Percentiles rank a stretch among this genome's conserved stretches.
Evolutionary conservation across 208 protist species (phyloP).

Genomic region (Novymonas esmeraldas): DNA sequence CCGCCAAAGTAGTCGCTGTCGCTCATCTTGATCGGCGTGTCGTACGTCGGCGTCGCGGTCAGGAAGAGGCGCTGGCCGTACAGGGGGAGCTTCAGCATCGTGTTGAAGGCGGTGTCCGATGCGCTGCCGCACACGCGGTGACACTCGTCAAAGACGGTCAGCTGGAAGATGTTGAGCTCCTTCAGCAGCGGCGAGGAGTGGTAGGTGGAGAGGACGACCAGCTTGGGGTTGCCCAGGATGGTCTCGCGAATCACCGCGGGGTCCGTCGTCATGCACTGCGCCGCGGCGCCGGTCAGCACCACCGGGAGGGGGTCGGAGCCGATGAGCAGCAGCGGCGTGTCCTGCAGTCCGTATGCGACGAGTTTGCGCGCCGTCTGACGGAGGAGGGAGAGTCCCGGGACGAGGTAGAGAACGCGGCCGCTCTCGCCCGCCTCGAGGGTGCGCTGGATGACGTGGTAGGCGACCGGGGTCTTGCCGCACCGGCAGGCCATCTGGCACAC

Average conservation of each 20-base stretch:
- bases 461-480: constrained; percentile 82
- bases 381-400: constrained; percentile 70
- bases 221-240: constrained; percentile 30
- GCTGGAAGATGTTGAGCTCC: constrained; percentile 41
- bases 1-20: constrained; percentile 67
- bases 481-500: constrained; percentile 86
- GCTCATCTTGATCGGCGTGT: constrained; percentile 81
- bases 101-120: constrained; percentile 69
- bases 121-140: constrained; percentile 80
- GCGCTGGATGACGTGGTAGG: constrained; percentile 55
- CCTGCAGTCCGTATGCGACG: constrained; percentile 56
- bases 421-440: constrained; percentile 14
- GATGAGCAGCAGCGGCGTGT: constrained; percentile 62
- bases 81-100: constrained; percentile 51
- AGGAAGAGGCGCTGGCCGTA: constrained; percentile 64
- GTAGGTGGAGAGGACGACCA: constrained; percentile 75
- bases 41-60: constrained; percentile 77
- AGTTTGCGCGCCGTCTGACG: constrained; percentile 74
- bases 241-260: constrained; percentile 41
- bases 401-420: constrained; percentile 64
- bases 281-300: constrained; percentile 23
- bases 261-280: constrained; percentile 69
- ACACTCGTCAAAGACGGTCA: constrained; percentile 83
- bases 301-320: constrained; percentile 55
- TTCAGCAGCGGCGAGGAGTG: constrained; percentile 74